phyloP scores from a whole-genome alignment of 306 rosid species.

The Prinsepia uniflora region DNA sequence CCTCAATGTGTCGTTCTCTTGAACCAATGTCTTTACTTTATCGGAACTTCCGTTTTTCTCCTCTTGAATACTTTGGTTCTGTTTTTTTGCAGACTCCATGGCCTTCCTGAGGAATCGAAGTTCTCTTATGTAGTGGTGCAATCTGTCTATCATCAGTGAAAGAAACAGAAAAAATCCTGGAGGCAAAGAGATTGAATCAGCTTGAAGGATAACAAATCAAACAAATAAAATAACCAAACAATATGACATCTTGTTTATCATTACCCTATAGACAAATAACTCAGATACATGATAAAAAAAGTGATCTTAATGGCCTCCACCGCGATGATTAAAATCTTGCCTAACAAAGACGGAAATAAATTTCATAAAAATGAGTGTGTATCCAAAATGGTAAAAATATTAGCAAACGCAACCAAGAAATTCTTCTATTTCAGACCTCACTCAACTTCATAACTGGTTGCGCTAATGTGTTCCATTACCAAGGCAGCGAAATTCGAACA shows the following conservation, averaged over 20 bases:
- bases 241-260: background rate
- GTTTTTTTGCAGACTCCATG: constrained; percentile 90
- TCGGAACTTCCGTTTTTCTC: constrained; percentile 47
- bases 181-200: constrained; percentile 17
- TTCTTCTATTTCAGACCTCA: background rate
- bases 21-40: constrained; percentile 52
- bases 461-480: background rate
- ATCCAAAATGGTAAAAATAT: background rate
- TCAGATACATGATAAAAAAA: background rate
- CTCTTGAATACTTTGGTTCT: constrained; percentile 61
- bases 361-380: background rate
- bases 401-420: background rate
- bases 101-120: constrained; percentile 81
- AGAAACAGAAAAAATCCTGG: constrained; percentile 87
- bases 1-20: constrained; percentile 51
- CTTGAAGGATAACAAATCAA: constrained; percentile 10
- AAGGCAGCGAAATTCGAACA: background rate
- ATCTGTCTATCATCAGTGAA: constrained; percentile 76
- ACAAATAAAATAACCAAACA: background rate
- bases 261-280: background rate
- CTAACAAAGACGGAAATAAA: background rate
- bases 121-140: constrained; percentile 89
- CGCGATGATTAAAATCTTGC: background rate
- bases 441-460: background rate
- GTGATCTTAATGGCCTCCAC: background rate